Evolutionary conservation across 352 stramenopile genomes (phyloP), one percentile per base, ranked within the genome.

Genomic region (Phytophthora crassamura): DNA sequence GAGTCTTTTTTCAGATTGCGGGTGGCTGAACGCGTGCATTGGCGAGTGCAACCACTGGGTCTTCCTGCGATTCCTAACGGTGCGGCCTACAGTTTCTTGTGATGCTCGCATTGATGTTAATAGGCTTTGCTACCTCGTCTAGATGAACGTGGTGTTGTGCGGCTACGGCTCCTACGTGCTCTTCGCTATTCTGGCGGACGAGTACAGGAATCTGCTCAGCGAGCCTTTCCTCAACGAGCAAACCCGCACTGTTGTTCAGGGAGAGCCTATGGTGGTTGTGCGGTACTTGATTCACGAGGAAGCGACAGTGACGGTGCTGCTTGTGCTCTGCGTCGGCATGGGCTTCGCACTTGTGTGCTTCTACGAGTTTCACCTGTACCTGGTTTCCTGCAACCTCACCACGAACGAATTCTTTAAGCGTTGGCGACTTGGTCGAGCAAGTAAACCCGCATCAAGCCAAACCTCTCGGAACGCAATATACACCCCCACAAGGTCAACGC

Each of bases 381-480:
- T 92, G 30, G 74, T 88, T 14, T 68, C 64, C 22, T 72, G 22
- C 30, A 90, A 92, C 61, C 57, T 61, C 18, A 93, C 84, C 8
- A 93, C 84, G 2, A 92, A 90, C 59, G 84, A 90, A 50, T 90
- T 90, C 39, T 90, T 90, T 71, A 92, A 90, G 56, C 66, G 73
- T n/a, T 64, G 73, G 33, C 51, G 55, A 14, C 58, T 64, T 18
- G 34, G 45, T 12, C 28, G 43, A 33, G 51, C 32, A 15, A 39
- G 11, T 4, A 45, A 22, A 22, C n/a, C 15, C 11, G 16, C 12
- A 33, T 56, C 18, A 14, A 18, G 41, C 2, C 15, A 49, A 30
- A 4, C 25, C 25, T 28, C 25, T 28, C 25, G 25, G 25, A 28
- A 28, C 25, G 25, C 25, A 28, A 28, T 6, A 4, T 2, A 28